Conservation (phyloP, 2,329 filamentous ascomycete genomes). For the Didymella sp. region DNA sequence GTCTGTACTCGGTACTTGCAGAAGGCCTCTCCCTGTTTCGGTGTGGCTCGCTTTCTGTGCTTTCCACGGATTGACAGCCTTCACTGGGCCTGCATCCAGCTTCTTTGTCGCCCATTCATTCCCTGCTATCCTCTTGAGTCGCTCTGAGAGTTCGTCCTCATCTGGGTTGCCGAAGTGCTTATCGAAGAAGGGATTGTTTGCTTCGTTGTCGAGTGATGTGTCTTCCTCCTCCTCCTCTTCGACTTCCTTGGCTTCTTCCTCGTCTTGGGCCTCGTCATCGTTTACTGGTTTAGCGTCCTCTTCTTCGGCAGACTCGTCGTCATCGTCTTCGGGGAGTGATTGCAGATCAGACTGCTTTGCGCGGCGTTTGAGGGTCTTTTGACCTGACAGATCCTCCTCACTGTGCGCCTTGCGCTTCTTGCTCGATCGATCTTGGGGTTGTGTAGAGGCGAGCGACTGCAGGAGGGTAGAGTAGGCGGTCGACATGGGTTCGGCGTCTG, state of each 20-base stretch:
- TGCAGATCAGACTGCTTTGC: slow-evolving; percentile 10
- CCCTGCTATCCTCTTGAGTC: slow-evolving; percentile 55
- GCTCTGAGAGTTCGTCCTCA: slow-evolving; percentile 63
- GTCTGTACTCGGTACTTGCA: slow-evolving; percentile 35
- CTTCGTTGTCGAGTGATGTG: slow-evolving; percentile 53
- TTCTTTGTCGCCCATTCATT: slow-evolving; percentile 59
- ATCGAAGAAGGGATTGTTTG: slow-evolving; percentile 70
- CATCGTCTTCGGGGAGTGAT: neutral
- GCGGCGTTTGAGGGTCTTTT: slow-evolving; percentile 4
- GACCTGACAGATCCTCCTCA: slow-evolving; percentile 8
- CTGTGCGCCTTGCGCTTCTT: slow-evolving; percentile 62
- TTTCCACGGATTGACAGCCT: slow-evolving; percentile 57
- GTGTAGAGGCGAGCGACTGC: slow-evolving; percentile 58
- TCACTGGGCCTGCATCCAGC: slow-evolving; percentile 24
- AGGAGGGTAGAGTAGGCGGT: slow-evolving; percentile 65
- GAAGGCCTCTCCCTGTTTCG: slow-evolving; percentile 38
- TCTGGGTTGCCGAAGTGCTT: slow-evolving; percentile 76
- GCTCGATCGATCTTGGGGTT: slow-evolving; percentile 51
- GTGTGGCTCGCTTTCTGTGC: slow-evolving; percentile 43
- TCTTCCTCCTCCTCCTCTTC: slow-evolving; percentile 30
- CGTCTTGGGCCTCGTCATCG: slow-evolving; percentile 17
- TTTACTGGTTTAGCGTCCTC: slow-evolving; percentile 18
- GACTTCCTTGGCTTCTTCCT: slow-evolving; percentile 25
- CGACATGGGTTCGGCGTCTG: slow-evolving; percentile 34
- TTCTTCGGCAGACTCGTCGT: slow-evolving; percentile 5